A percentile compares a stretch with the other conserved stretches of the same genome.
These are phyloP conservation scores for Paralagenidium karlingii DNA, from an alignment of 352 stramenopile genomes.

Conservation along the genomic window DNA sequence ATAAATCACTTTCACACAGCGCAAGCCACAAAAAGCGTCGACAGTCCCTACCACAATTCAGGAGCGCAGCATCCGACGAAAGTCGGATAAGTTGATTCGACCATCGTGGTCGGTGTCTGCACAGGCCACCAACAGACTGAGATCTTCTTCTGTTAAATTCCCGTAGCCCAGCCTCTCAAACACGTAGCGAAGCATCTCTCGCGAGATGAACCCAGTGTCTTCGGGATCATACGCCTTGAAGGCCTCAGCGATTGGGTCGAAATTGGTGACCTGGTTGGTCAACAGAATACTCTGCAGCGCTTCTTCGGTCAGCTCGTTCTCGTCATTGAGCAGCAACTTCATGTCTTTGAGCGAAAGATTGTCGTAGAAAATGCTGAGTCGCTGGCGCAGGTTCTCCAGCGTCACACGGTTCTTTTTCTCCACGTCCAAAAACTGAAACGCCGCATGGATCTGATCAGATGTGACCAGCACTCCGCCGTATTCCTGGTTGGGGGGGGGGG, in stretches of 20 bases:
- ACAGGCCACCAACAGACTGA: constrained; percentile 73
- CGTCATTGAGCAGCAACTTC: constrained; percentile 75
- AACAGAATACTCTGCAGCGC: constrained; percentile 70
- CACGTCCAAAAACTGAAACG: constrained; percentile 86
- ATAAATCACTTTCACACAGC: too few species aligned
- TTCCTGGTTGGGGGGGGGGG: too few species aligned
- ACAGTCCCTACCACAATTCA: too few species aligned
- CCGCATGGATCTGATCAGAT: constrained; percentile 66
- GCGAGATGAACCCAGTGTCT: constrained; percentile 68
- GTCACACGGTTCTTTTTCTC: constrained; percentile 72
- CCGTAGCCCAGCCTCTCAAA: constrained; percentile 76
- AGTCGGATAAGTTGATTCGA: constrained; percentile 65
- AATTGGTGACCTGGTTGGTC: constrained; percentile 84
- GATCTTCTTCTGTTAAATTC: constrained; percentile 71
- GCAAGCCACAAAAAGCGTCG: too few species aligned
- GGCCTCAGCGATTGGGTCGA: constrained; percentile 80
- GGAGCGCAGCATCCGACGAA: constrained; percentile 63
- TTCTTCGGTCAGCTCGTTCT: constrained; percentile 54
- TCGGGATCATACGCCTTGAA: constrained; percentile 86
- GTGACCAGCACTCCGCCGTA: constrained; percentile 77
- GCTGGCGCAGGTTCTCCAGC: constrained; percentile 58
- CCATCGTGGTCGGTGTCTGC: constrained; percentile 79
- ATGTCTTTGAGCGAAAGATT: constrained; percentile 76
- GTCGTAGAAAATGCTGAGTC: constrained; percentile 81
- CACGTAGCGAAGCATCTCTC: constrained; percentile 69